Conservation (phyloP, 1,284 basidiomycete species). For the Rhodotorula sp. region DNA sequence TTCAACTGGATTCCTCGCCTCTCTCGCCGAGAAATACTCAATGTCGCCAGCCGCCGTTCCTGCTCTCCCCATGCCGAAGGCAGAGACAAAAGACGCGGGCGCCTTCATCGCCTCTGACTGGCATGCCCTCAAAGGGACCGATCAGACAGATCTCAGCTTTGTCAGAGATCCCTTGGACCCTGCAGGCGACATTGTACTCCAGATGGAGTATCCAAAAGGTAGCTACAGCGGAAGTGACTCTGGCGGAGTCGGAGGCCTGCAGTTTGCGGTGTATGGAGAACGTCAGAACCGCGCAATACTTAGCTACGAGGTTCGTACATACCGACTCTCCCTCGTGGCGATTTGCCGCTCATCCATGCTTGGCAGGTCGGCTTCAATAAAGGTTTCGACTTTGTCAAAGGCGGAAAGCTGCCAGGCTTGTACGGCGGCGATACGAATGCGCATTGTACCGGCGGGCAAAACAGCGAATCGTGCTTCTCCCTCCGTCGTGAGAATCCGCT, state of each 20-base stretch:
- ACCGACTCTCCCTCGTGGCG: background rate
- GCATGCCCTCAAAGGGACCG: background rate
- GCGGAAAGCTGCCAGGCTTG: conserved; percentile 32
- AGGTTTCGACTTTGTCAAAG: conserved; percentile 36
- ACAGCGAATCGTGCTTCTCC: conserved; percentile 24
- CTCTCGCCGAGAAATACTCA: conserved; percentile 12
- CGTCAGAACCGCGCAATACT: conserved; percentile 15
- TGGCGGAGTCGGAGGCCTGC: background rate
- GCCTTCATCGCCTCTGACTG: conserved; percentile 2
- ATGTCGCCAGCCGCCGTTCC: conserved; percentile 13
- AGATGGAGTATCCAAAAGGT: conserved; percentile 17
- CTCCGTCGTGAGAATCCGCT: conserved; percentile 8
- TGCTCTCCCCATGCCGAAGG: conserved; percentile 5
- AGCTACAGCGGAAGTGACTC: conserved; percentile 1
- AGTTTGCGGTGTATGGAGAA: conserved; percentile 13
- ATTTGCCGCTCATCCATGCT: too few relatives aligned
- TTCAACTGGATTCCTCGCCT: conserved; percentile 10
- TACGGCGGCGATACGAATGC: conserved; percentile 23
- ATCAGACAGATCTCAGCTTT: conserved; percentile 3
- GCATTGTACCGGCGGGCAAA: conserved; percentile 27
- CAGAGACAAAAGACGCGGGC: background rate
- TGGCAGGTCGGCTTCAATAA: conserved; percentile 30
- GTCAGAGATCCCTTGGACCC: conserved; percentile 9
- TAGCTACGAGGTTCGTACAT: conserved; percentile 16
- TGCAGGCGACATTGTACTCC: background rate